Base-by-base conservation (phyloP, 164 flowering plant genomes). In the Piper betle region DNA sequence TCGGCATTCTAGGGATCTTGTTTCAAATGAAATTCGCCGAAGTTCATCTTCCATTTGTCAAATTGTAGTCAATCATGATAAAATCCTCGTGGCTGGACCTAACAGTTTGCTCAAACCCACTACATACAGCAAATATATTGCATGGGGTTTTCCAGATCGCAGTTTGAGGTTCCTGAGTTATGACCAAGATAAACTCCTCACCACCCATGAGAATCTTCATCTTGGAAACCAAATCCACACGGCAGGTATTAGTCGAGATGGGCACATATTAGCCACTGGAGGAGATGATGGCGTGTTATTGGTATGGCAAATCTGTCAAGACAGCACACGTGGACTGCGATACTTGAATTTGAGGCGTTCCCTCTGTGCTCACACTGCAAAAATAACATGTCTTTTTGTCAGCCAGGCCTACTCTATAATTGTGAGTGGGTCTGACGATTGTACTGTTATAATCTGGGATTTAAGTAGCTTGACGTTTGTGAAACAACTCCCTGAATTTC, bases 91-190 rank as follows among this genome's bases (percentile, higher is more conserved):
- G 57, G 91, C 90, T 0, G 86, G 95, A 20, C 19, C 78, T 58
- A 86, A 88, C 64, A 80, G 48, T 65, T 69, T 88, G 71, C 88
- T 94, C 39, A 94, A 94, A 72, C 99, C 99, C 13, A 72, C 79
- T 69, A 83, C 96, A 2, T 87, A 78, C 62, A 74, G 81, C 62
- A 88, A 85, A 74, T 88, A 86, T 66, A 84, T 94, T 38, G 82
- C 93, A 50, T 94, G 99, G 99, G 99, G 99, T 42, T 94, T 86
- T 66, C 93, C 96, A 2, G 99, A 94, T 71, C 84, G 89, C 59
- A 91, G 93, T 72, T 74, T 94, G 83, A 78, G 99, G 70, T 83
- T 91, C 69, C 58, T 91, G 73, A 82, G 84, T 73, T 87, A 91
- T 71, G 97, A 94, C 71, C 97, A 88, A 63, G 97, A 94, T 61